A percentile compares a stretch with the other conserved stretches of the same genome.
phyloP scores from a whole-genome alignment of 371 early-diverging fungal species.

The Mucor saturninus region DNA sequence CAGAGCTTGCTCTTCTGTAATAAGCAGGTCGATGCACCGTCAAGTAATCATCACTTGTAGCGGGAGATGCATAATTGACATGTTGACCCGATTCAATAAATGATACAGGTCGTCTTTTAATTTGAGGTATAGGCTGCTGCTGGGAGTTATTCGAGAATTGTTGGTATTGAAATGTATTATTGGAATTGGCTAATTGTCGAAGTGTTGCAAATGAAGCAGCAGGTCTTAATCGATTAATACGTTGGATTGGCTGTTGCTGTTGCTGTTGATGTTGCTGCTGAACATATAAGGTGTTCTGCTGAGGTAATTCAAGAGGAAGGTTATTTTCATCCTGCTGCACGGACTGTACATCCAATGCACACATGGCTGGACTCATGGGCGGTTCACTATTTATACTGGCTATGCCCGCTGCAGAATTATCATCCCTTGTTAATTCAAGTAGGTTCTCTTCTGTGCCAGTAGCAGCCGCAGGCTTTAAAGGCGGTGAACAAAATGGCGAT shows the following conservation, averaged over 20 bases:
- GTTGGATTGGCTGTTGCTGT: no score
- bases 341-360: constrained; percentile 21
- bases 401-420: constrained; percentile 3
- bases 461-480: constrained; percentile 14
- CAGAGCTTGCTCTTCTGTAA: constrained; percentile 22
- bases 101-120: constrained; percentile 22
- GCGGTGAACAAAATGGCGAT: constrained; percentile 2
- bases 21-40: constrained; percentile 15
- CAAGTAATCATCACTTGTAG: constrained; percentile 16
- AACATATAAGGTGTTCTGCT: background rate
- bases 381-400: constrained; percentile 12
- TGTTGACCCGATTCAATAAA: constrained; percentile 17
- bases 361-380: constrained; percentile 14
- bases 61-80: constrained; percentile 3
- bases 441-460: constrained; percentile 6
- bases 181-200: constrained; percentile 17
- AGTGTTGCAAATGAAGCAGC: constrained; percentile 34
- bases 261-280: no score
- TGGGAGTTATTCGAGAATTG: constrained; percentile 11
- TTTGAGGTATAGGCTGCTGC: constrained; percentile 9
- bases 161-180: constrained; percentile 5
- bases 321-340: constrained; percentile 7
- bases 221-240: constrained; percentile 25
- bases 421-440: constrained; percentile 6
- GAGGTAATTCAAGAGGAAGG: background rate